Conservation (phyloP, 2,329 filamentous ascomycete genomes). For the Acarospora socialis region DNA sequence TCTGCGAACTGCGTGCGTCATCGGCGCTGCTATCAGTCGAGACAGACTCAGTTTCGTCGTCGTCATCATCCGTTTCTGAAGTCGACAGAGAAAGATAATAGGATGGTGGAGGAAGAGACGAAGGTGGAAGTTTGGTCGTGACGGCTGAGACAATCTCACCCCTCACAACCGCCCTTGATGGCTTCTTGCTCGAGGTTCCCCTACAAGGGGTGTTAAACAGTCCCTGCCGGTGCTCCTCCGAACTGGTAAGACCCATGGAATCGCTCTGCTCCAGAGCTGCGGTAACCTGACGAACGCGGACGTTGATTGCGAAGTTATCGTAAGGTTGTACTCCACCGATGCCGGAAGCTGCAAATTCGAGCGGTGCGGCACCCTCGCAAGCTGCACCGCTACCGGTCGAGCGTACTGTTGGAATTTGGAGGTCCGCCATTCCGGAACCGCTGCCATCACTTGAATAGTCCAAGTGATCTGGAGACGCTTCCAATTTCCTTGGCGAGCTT, state of each 20-base stretch:
- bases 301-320: conserved; percentile 24
- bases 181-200: conserved; percentile 3
- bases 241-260: neutral
- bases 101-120: conserved; percentile 19
- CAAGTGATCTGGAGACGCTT: too few relatives aligned
- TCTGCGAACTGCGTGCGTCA: too few relatives aligned
- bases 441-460: too few relatives aligned
- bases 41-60: too few relatives aligned
- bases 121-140: conserved; percentile 17
- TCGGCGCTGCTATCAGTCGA: too few relatives aligned
- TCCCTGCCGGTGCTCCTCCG: neutral
- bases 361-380: too few relatives aligned
- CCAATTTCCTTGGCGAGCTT: too few relatives aligned
- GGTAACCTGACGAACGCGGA: conserved; percentile 13
- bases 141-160: conserved; percentile 12
- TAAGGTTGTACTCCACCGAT: conserved; percentile 21
- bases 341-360: conserved; percentile 21
- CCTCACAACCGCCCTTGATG: conserved; percentile 5
- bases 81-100: conserved; percentile 12
- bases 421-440: too few relatives aligned
- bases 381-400: too few relatives aligned
- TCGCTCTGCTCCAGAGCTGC: neutral
- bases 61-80: conserved; percentile 6
- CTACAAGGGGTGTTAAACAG: neutral
- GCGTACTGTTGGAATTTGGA: too few relatives aligned